Base-by-base conservation (phyloP, 306 rosid genomes). In the Myrica gale region DNA sequence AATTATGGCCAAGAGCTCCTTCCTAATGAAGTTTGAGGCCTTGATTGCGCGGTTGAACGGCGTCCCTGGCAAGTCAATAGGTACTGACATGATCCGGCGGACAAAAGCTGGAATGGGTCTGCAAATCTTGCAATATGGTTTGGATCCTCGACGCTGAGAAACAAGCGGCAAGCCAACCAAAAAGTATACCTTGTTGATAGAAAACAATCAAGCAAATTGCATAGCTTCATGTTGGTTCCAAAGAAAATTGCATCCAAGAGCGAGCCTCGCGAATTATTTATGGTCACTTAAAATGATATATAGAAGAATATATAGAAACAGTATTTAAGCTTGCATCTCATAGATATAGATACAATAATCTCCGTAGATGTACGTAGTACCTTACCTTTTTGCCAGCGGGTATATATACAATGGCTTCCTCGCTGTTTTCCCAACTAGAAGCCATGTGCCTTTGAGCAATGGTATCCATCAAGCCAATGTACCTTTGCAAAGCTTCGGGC, bases 21-120 rank as follows among this genome's bases (percentile, higher is more conserved):
- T 88, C 42, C 97, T 86, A 2, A 93, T 81, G 47, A 63, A 54
- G 0, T 81, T 73, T 0, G 98, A 82, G 0, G 95, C 96, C 19
- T 86, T 90, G 4, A 94, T 90, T 1, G 82, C 97, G 5, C 73
- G 78, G 82, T 83, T 54, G 80, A 91, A 94, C 0, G 97, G 82
- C 0, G 97, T 94, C 41, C 98, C 96, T 0, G 97, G 98, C 12
- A 94, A 58, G 84, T 94, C 88, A 4, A 95, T 82, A 0, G 98
- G 97, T 65, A 95, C 6, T 0, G 98, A 89, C 41, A 95, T 68
- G 66, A 95, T 10, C 96, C 97, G 0, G 89, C 19, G 0, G 91
- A 93, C 56, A 95, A 62, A 0, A 48, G 26, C 7, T 82, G 68
- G 60, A 95, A 95, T 0, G 97, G 90, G 0, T 74, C 88, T 0